Evolutionary conservation across 1,139 yeast genomes (phyloP).

Genomic region (Schizosaccharomyces versatilis): DNA sequence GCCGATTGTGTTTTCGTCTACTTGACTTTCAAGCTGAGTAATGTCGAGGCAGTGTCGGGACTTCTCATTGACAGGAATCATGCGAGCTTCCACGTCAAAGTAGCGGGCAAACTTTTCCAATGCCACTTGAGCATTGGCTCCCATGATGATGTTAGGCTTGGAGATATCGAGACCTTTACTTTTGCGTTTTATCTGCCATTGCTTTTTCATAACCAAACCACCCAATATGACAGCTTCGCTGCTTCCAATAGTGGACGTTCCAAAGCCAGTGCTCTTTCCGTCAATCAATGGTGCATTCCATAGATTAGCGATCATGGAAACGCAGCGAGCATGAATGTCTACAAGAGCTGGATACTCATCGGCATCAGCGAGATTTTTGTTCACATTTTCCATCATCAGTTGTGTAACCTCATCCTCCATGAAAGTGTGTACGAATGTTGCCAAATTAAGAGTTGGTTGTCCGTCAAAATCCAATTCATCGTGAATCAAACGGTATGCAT

Average conservation of each 20-base stretch:
- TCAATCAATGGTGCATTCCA: conserved; percentile 38
- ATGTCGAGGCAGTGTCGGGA: conserved; percentile 46
- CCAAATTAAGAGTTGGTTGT: conserved; percentile 59
- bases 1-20: conserved; percentile 87
- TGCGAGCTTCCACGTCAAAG: conserved; percentile 71
- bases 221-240: conserved; percentile 87
- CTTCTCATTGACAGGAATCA: conserved; percentile 40
- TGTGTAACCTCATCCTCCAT: conserved; percentile 30
- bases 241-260: conserved; percentile 85
- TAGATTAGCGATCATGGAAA: conserved; percentile 51
- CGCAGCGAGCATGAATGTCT: conserved; percentile 61
- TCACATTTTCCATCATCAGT: conserved; percentile 44
- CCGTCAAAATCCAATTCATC: conserved; percentile 71
- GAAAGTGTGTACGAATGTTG: conserved; percentile 58
- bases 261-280: conserved; percentile 33
- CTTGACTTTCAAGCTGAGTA: conserved; percentile 32
- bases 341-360: conserved; percentile 81
- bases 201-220: conserved; percentile 75
- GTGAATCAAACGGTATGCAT: conserved; percentile 41
- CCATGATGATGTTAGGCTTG: conserved; percentile 76
- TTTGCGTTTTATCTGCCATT: conserved; percentile 52
- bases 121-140: conserved; percentile 88
- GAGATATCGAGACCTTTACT: conserved; percentile 36
- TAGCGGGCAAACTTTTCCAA: conserved; percentile 82
- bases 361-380: conserved; percentile 76